Conservation (phyloP, 768 basidiomycete genomes). For the Kwoniella newhampshirensis region DNA sequence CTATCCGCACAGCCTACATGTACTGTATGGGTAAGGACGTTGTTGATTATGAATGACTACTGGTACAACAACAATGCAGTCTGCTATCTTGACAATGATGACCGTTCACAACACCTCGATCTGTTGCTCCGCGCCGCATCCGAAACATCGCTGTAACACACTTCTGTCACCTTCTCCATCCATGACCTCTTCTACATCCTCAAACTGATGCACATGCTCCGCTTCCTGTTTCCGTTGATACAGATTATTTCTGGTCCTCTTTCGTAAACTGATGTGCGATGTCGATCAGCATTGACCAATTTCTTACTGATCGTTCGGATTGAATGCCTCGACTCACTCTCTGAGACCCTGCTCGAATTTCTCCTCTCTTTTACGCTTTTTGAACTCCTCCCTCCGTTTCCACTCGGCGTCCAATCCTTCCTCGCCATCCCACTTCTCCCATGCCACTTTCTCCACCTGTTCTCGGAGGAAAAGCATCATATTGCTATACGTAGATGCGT, state of each 20-base stretch:
- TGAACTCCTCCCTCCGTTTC: constrained; percentile 71
- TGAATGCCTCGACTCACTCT: constrained; percentile 59
- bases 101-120: constrained; percentile 70
- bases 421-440: constrained; percentile 95
- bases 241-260: constrained; percentile 79
- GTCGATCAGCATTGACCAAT: not conserved
- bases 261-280: constrained; percentile 58
- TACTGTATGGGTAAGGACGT: too few species aligned
- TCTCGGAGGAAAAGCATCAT: constrained; percentile 97
- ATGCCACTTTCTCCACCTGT: constrained; percentile 89
- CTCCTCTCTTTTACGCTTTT: constrained; percentile 84
- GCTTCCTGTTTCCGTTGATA: constrained; percentile 84
- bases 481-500: constrained; percentile 91
- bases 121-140: constrained; percentile 87
- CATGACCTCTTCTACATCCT: constrained; percentile 57
- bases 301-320: not conserved
- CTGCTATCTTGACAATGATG: not conserved
- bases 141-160: constrained; percentile 68
- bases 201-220: constrained; percentile 84
- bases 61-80: too few species aligned
- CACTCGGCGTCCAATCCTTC: constrained; percentile 88
- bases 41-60: too few species aligned
- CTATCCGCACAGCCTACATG: too few species aligned
- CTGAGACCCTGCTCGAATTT: constrained; percentile 89
- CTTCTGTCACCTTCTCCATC: constrained; percentile 50